These are phyloP conservation scores for Myrica gale DNA, from an alignment of 306 rosid genomes.

Conservation along the genomic window DNA sequence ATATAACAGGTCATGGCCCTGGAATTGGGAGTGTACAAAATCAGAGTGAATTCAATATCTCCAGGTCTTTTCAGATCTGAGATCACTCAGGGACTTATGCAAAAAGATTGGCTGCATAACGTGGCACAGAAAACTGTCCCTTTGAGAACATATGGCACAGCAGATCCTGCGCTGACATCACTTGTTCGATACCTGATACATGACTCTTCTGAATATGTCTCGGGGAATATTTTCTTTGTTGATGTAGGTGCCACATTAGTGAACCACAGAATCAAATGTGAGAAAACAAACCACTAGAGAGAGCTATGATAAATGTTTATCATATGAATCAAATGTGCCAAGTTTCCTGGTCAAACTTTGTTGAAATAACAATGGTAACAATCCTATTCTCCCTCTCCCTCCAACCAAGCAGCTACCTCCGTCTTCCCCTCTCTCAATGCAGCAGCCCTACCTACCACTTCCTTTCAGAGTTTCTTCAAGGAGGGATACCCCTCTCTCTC, in stretches of 20 bases:
- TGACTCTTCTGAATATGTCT: conserved; percentile 67
- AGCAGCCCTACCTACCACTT: too few species aligned
- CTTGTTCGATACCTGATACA: conserved; percentile 65
- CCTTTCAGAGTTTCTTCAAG: too few species aligned
- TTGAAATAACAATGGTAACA: not conserved
- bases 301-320: too few species aligned
- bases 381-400: too few species aligned
- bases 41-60: conserved; percentile 75
- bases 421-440: too few species aligned
- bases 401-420: too few species aligned
- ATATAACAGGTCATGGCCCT: conserved; percentile 68
- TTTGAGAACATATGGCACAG: conserved; percentile 46
- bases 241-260: conserved; percentile 70
- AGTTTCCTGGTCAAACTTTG: not conserved
- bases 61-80: conserved; percentile 84
- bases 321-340: too few species aligned
- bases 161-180: conserved; percentile 77
- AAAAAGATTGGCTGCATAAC: conserved; percentile 62
- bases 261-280: too few species aligned
- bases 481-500: too few species aligned
- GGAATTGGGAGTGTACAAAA: conserved; percentile 67
- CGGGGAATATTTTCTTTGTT: conserved; percentile 60
- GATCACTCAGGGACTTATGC: conserved; percentile 58
- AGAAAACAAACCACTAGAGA: too few species aligned
- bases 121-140: conserved; percentile 61